Evolutionary conservation across 192 early-diverging fungal species (phyloP), one percentile per base, ranked within the genome.

Genomic region (Lunasporangiospora selenospora): DNA sequence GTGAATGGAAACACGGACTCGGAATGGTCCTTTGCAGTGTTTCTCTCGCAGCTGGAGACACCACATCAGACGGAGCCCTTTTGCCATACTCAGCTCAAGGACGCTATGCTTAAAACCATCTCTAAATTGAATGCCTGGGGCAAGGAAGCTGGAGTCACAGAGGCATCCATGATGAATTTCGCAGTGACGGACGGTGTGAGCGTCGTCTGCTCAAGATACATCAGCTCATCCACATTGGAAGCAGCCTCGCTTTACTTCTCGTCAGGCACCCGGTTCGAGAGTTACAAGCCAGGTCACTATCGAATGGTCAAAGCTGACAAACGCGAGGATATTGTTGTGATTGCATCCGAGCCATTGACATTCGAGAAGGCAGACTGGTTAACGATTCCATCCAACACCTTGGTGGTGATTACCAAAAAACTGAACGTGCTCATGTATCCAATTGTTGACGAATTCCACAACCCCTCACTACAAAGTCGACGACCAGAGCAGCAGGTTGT

Each of bases 331-430:
- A 89, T 91, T 56, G 91, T 93, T 13, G 85, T 93, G 10, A 85
- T 93, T 58, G 90, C 91, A 0, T 87, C 86, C 0, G 91, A 93
- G 61, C 91, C 91, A n/a, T 60, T 93, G 36, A 93, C 91, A 21
- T 93, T 89, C 51, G 89, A 90, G 58, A 86, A 87, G 54, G 85
- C 88, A 8, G 91, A 93, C 78, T 93, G 91, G 91, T 62, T 90
- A 57, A 88, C 82, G 29, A 88, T 93, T 41, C 91, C 91, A 2
- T 87, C 87, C 15, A 93, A 93, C 53, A 89, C 84, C 7, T 29
- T 90, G 54, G 71, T 93, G 33, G 85, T 93, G 12, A 84, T 93
- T 40, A 93, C 91, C 23, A 86, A 90, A 12, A 87, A 87, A 58
- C 62, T 90, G 52, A 93, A 90, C 37, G 89, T 93, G 4, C 82